A percentile compares a stretch with the other conserved stretches of the same genome.
Evolutionary conservation across 2,329 filamentous ascomycete species (phyloP).

Genomic region (Paecilomyces dactylethromorphus): DNA sequence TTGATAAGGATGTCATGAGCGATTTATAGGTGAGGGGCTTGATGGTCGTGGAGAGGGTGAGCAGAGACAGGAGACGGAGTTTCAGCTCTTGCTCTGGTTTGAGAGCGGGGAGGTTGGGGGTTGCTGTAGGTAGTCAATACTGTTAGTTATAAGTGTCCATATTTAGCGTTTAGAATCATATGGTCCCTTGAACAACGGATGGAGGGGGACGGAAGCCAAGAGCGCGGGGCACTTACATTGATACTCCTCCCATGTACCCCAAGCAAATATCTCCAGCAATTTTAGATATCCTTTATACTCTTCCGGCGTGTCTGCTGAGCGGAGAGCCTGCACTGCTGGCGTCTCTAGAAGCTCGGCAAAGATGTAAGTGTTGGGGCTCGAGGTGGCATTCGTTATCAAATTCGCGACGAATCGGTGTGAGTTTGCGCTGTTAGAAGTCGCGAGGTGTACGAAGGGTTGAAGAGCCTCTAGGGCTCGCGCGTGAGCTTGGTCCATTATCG

Average conservation of each 20-base stretch:
- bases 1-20: constrained; percentile 60
- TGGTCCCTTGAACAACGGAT: not conserved
- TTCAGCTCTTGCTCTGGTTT: constrained; percentile 70
- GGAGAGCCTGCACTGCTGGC: constrained; percentile 69
- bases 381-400: constrained; percentile 79
- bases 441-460: constrained; percentile 84
- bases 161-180: constrained; percentile 10
- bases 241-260: constrained; percentile 83
- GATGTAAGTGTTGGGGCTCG: constrained; percentile 81
- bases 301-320: constrained; percentile 43
- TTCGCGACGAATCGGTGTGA: constrained; percentile 80
- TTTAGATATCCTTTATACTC: constrained; percentile 60
- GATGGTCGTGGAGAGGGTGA: constrained; percentile 67
- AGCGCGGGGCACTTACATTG: constrained; percentile 38
- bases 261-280: constrained; percentile 82
- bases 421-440: constrained; percentile 64
- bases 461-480: constrained; percentile 52
- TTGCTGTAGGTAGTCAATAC: constrained; percentile 27
- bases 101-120: constrained; percentile 61
- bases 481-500: constrained; percentile 41
- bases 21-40: constrained; percentile 65
- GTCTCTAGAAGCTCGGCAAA: constrained; percentile 88
- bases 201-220: not conserved
- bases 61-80: constrained; percentile 81
- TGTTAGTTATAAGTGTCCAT: constrained; percentile 2